Base-by-base conservation (phyloP, 306 rosid species). In the Elaeagnus macrophylla region DNA sequence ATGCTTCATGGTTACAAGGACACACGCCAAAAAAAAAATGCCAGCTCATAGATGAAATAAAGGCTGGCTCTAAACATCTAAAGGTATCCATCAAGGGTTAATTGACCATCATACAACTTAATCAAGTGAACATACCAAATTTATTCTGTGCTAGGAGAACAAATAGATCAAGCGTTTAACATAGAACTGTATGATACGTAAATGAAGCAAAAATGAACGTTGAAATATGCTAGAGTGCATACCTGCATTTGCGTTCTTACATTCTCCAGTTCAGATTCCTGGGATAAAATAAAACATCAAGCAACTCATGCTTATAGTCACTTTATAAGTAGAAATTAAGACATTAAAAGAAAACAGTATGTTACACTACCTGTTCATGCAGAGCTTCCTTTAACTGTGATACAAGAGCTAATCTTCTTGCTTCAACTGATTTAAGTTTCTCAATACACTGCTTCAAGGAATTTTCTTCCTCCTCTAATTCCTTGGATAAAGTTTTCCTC, bases 181-280 rank as follows among this genome's bases (percentile, higher is more conserved):
- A 41, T 7, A 41, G 13, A 41, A 8, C 46, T 9, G n/a, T 41
- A 41, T 2, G 46, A 41, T 6, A 41, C 0, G 46, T 13, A 41
- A 41, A 25, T 25, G 32, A 25, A 25, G 32, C 32, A 25, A 25
- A 5, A 25, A 25, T 25, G 32, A 25, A 25, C 4, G 32, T 25
- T 25, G 32, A 25, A 25, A 25, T 25, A 5, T 25, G 32, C 32
- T 2, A 25, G 32, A 25, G 32, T 25, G 32, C 32, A 25, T 79
- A 86, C 97, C 94, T 81, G 97, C 94, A 83, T 82, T 67, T 86
- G 97, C 12, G 94, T 83, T 51, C 84, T 82, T 67, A 90, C 67
- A 42, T 75, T 78, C 74, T 86, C 97, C 74, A 86, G 75, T 63
- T 86, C 95, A 4, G 95, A 81, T 72, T 90, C 97, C 97, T 90